Evolutionary conservation across 2,329 filamentous ascomycete genomes (phyloP).

Genomic region (Claviceps citrina): DNA sequence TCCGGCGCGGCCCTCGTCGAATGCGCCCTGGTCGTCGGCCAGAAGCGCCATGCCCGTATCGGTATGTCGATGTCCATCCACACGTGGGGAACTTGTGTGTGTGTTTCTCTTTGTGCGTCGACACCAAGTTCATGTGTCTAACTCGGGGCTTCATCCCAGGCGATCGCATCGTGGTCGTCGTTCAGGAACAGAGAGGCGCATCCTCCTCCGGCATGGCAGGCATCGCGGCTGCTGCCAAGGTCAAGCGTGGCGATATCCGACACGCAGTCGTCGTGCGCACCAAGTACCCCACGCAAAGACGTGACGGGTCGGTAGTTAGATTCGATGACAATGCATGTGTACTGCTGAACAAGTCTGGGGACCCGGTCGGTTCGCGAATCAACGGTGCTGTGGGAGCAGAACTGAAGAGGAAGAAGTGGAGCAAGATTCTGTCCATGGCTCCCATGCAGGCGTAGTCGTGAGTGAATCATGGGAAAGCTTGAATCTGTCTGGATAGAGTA

Average conservation of each 20-base stretch:
- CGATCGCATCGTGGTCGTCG: conserved; percentile 92
- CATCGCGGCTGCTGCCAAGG: conserved; percentile 67
- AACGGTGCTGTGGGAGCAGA: conserved; percentile 85
- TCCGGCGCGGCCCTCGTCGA: conserved; percentile 94
- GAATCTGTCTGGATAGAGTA: neutral
- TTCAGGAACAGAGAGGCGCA: conserved; percentile 84
- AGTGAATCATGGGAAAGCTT: neutral
- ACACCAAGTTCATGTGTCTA: too few relatives aligned
- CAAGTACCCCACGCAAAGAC: conserved; percentile 69
- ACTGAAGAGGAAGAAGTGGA: conserved; percentile 86
- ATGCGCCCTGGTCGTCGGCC: conserved; percentile 82
- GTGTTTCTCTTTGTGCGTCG: neutral
- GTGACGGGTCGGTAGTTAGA: conserved; percentile 75
- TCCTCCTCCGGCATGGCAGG: conserved; percentile 57
- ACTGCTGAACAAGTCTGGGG: conserved; percentile 88
- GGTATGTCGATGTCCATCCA: conserved; percentile 40
- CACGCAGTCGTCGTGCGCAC: conserved; percentile 93
- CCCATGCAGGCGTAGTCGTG: conserved; percentile 43
- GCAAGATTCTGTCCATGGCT: conserved; percentile 91
- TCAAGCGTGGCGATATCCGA: conserved; percentile 87
- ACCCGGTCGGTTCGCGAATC: conserved; percentile 84
- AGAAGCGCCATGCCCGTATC: conserved; percentile 76
- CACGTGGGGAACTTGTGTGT: too few relatives aligned
- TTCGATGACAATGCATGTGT: conserved; percentile 99
- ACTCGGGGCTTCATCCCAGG: conserved; percentile 34